These are phyloP conservation scores for Stromatinia cepivora DNA, from an alignment of 2,329 filamentous ascomycete species.

Conservation along the genomic window DNA sequence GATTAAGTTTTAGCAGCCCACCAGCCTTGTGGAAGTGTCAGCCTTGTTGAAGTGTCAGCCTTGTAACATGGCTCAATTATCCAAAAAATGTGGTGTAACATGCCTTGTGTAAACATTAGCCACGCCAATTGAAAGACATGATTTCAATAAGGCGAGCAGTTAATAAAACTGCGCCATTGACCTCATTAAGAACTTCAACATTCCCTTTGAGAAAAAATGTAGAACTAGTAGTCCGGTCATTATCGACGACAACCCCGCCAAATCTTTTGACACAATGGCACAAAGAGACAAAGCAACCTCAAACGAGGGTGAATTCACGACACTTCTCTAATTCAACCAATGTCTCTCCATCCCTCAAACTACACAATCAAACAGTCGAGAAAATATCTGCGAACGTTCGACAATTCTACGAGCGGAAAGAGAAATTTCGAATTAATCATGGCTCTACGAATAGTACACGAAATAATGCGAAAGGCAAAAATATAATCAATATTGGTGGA, in stretches of 20 bases:
- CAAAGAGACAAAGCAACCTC: neutral
- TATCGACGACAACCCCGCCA: conserved; percentile 1
- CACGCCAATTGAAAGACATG: conserved; percentile 14
- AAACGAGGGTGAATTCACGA: neutral
- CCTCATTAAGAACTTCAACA: neutral
- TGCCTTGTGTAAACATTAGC: neutral
- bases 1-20: conserved; percentile 5
- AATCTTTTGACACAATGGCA: neutral
- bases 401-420: conserved; percentile 49
- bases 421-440: conserved; percentile 57
- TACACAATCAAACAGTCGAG: conserved; percentile 47
- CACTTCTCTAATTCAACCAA: neutral
- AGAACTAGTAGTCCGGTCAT: neutral
- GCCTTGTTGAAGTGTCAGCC: neutral
- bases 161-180: neutral
- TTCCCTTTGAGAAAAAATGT: neutral
- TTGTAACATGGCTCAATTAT: neutral
- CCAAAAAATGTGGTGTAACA: neutral
- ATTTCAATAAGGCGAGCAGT: conserved; percentile 8
- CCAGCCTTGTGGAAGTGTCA: neutral
- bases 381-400: conserved; percentile 48
- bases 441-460: conserved; percentile 57
- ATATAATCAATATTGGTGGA: conserved; percentile 50
- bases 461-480: conserved; percentile 43
- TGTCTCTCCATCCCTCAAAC: conserved; percentile 27